Evolutionary conservation across 805 yeast genomes (phyloP), one percentile per base, ranked within the genome.

Genomic region (Metschnikowia gelsemii): DNA sequence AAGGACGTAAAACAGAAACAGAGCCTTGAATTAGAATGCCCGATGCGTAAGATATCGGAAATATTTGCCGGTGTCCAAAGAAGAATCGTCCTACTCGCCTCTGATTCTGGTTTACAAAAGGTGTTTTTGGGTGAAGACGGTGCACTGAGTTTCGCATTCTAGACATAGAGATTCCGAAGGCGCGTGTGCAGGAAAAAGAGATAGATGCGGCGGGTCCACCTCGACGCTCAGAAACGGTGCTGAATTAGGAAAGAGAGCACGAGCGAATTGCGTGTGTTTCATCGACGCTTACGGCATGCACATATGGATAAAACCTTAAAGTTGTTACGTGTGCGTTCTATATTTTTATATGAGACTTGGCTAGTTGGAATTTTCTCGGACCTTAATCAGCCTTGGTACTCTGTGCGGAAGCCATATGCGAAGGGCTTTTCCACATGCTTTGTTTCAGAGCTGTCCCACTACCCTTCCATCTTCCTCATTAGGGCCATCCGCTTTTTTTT

Each of bases 71-170:
- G 22, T 11, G 18, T 8, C 16, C 4, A 12, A 31, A 14, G 4
- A 19, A 22, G 22, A 21, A 27, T 27, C 35, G 27, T 22, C 27
- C 20, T 32, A n/a, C 14, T 6, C 8, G 16, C 21, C 8, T 32
- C 14, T 18, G n/a, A 22, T 13, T 14, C 18, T 32, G 16, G 42
- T 25, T 21, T 26, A 38, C 42, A 32, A 38, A 38, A 26, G 32
- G 42, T 38, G 42, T 23, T 38, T 32, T 9, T 16, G 13, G 13
- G 27, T 24, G 21, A 32, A 25, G 42, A 36, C 39, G 23, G 13
- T 32, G 14, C 36, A 38, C 35, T 21, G 41, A n/a, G 37, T 39
- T 39, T 39, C 42, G 42, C 42, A 39, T 39, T 39, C 22, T 34
- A 30, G 33, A 23, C 42, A 22, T 13, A 18, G 23, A 14, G 33